phyloP scores from a whole-genome alignment of 305 asterid genomes.

The Fraxinus velutina region DNA sequence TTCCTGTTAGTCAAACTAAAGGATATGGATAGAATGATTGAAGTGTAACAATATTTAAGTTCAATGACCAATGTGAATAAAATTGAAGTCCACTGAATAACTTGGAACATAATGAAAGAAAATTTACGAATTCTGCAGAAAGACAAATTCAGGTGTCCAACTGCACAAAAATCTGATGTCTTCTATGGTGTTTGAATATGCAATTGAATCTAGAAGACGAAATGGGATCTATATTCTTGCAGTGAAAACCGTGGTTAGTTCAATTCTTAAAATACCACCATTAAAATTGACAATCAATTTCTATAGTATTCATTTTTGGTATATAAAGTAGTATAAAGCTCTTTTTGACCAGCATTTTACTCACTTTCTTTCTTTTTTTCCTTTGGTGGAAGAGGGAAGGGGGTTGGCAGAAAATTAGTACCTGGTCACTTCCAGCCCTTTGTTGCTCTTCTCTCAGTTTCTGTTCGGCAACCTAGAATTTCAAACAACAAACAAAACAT shows the following conservation, averaged over 20 bases:
- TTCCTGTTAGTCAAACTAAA: background rate
- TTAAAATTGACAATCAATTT: background rate
- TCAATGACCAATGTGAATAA: background rate
- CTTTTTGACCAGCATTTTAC: background rate
- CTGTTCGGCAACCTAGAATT: conserved; percentile 67
- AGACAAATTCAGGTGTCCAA: background rate
- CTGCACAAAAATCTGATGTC: background rate
- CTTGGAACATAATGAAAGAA: background rate
- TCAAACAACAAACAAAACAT: background rate
- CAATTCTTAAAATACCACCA: background rate
- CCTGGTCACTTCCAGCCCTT: conserved; percentile 55
- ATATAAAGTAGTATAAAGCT: background rate
- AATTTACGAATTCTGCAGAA: background rate
- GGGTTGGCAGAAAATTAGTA: conserved; percentile 16
- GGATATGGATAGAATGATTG: background rate
- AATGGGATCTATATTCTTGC: background rate
- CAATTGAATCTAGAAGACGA: background rate
- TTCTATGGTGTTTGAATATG: background rate
- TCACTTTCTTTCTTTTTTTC: background rate
- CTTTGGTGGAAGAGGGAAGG: background rate
- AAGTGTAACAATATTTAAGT: background rate
- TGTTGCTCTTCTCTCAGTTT: conserved; percentile 58
- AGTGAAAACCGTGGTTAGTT: background rate
- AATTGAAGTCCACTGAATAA: background rate
- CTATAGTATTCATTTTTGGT: background rate